Percentiles rank a stretch among this genome's conserved stretches.
phyloP scores from a whole-genome alignment of 1,139 yeast genomes.

The Meyerozyma elateridarum region DNA sequence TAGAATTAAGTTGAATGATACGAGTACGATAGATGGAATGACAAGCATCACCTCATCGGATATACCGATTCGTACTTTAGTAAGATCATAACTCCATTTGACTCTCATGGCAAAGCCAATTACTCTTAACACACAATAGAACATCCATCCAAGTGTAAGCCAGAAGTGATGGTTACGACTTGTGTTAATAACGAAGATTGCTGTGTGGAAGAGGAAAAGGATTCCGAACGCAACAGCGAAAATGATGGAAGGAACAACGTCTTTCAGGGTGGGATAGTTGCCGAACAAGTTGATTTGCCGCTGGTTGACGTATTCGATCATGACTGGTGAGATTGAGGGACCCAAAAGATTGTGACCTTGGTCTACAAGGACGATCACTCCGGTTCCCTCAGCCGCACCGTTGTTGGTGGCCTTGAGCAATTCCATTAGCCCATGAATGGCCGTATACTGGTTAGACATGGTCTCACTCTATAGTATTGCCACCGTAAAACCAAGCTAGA shows the following conservation, averaged over 20 bases:
- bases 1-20: slow-evolving; percentile 7
- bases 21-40: slow-evolving; percentile 5
- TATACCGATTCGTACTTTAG: slow-evolving; percentile 4
- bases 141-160: slow-evolving; percentile 6
- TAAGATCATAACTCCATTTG: slow-evolving; percentile 5
- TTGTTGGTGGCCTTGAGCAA: slow-evolving; percentile 14
- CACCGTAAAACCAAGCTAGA: too few species aligned
- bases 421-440: slow-evolving; percentile 17
- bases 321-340: slow-evolving; percentile 15
- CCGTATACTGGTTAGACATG: slow-evolving; percentile 15
- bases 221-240: slow-evolving; percentile 7
- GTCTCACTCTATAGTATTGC: too few species aligned
- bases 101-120: slow-evolving; percentile 6
- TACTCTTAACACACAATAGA: slow-evolving; percentile 5
- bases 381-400: slow-evolving; percentile 21
- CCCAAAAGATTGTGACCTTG: slow-evolving; percentile 23
- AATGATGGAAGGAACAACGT: slow-evolving; percentile 5
- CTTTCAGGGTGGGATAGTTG: slow-evolving; percentile 5
- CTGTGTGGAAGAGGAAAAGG: slow-evolving; percentile 3
- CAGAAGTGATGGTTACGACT: slow-evolving; percentile 7
- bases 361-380: slow-evolving; percentile 15
- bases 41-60: slow-evolving; percentile 6
- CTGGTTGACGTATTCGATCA: slow-evolving; percentile 3
- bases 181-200: slow-evolving; percentile 5
- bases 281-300: slow-evolving; percentile 7